phyloP scores from a whole-genome alignment of 305 asterid genomes.

The Caryopteris hybrid region DNA sequence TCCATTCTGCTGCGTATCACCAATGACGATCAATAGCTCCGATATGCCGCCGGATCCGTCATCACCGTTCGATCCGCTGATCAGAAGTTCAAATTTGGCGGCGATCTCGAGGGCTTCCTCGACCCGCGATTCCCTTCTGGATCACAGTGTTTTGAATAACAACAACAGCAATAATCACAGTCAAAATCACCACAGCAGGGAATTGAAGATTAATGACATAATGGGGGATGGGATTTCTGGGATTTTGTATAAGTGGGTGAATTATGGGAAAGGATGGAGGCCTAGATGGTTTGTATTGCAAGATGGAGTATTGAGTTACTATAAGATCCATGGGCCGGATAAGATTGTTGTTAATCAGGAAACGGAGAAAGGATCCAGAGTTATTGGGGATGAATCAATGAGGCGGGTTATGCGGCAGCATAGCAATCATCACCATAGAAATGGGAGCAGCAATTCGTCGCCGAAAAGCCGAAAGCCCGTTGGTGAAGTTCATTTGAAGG shows the following conservation, averaged over 20 bases:
- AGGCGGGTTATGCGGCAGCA: constrained; percentile 45
- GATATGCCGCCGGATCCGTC: constrained; percentile 46
- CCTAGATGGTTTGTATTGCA: constrained; percentile 96
- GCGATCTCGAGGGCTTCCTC: constrained; percentile 36
- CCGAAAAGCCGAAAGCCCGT: constrained; percentile 51
- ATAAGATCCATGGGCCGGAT: constrained; percentile 95
- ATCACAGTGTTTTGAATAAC: constrained; percentile 18
- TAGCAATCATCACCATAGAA: constrained; percentile 27
- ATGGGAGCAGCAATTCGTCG: constrained; percentile 27
- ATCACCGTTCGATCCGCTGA: constrained; percentile 29
- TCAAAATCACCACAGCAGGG: constrained; percentile 36
- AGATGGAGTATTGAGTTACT: constrained; percentile 91
- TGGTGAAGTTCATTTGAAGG: constrained; percentile 99
- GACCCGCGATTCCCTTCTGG: constrained; percentile 21
- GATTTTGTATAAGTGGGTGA: constrained; percentile 87
- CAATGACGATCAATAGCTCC: constrained; percentile 33
- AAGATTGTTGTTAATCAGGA: constrained; percentile 61
- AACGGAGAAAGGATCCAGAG: constrained; percentile 72
- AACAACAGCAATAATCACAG: constrained; percentile 6
- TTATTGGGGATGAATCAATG: constrained; percentile 86
- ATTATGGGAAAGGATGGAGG: constrained; percentile 96
- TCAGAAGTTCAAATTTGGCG: constrained; percentile 16
- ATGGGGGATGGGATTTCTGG: constrained; percentile 90
- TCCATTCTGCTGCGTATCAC: constrained; percentile 67
- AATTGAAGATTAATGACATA: constrained; percentile 76